Base-by-base conservation (phyloP, 176 grass and related monocot species). In the Eleusine coracana region DNA sequence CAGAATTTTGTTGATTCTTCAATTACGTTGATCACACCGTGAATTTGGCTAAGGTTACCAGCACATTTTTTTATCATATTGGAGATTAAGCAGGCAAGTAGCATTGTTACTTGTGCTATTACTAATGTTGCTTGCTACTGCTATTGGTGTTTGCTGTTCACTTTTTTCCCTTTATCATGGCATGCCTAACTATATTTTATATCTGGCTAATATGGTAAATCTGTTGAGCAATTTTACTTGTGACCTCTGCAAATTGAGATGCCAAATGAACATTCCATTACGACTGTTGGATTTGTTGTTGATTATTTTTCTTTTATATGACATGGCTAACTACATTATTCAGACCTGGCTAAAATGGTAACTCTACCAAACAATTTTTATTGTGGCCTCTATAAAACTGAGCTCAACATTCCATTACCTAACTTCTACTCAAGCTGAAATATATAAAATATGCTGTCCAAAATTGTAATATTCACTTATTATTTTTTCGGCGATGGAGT, bases 151-250 rank as follows among this genome's bases (percentile, higher is more conserved):
- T 59, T 14, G 79, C 23, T 70, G 11, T 41, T 69, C 7, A 40
- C 20, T 42, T 6, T 80, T 49, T 10, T 5, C 21, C 10, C 27
- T n/a, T 39, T 15, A 3, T 61, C 27, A 8, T 80, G 18, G 34
- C 34, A 42, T 81, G 36, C 20, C 3, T 29, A 58, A 42, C 56
- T 34, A 63, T 18, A 63, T 56, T 68, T 54, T 2, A 27, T 65
- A 48, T 46, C 61, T 69, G 37, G 17, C 16, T 48, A 42, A 71
- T 20, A 56, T 69, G 38, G 42, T 13, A 36, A 45, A 18, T 31
- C 17, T 56, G 65, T 10, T 25, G 16, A 17, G 15, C 38, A 69
- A 75, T 66, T 81, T 48, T 27, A 55, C 50, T 76, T 82, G 34
- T 25, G 37, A 31, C 31, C 28, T 75, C 29, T 84, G 25, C 58